Percentiles rank a stretch among this genome's conserved stretches.
These are phyloP conservation scores for Cyberlindnera petersonii DNA, from an alignment of 805 yeast genomes.

Conservation along the genomic window DNA sequence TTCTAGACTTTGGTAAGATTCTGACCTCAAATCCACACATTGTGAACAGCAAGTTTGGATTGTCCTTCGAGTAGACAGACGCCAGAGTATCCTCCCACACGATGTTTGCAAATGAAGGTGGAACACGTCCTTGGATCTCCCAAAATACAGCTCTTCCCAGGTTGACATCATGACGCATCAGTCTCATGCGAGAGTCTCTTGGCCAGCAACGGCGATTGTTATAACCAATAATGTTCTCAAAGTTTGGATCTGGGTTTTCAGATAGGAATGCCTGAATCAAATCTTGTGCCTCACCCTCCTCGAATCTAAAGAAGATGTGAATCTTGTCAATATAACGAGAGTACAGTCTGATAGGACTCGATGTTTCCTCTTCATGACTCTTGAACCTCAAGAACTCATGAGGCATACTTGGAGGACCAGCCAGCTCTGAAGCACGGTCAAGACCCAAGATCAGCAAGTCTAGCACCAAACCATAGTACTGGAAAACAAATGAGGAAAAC, in stretches of 20 bases:
- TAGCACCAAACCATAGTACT: conserved; percentile 80
- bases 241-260: conserved; percentile 91
- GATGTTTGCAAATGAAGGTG: conserved; percentile 65
- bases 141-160: conserved; percentile 89
- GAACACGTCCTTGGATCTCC: conserved; percentile 81
- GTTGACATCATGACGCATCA: conserved; percentile 87
- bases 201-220: conserved; percentile 95
- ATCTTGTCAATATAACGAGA: conserved; percentile 80
- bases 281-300: conserved; percentile 68
- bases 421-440: conserved; percentile 82
- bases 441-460: conserved; percentile 82
- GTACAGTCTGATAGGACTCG: conserved; percentile 77
- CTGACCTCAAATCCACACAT: conserved; percentile 96
- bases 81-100: conserved; percentile 80
- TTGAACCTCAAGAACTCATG: conserved; percentile 76
- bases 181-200: conserved; percentile 81
- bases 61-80: conserved; percentile 86
- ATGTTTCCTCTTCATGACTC: conserved; percentile 50
- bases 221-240: conserved; percentile 80
- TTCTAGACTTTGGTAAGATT: conserved; percentile 70
- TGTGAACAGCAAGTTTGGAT: conserved; percentile 81
- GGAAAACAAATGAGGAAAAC: conserved; percentile 84
- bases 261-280: conserved; percentile 70
- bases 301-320: conserved; percentile 73
- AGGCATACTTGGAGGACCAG: conserved; percentile 71